Evolutionary conservation across 805 yeast genomes (phyloP).

Genomic region (Tetrapisispora phaffii): DNA sequence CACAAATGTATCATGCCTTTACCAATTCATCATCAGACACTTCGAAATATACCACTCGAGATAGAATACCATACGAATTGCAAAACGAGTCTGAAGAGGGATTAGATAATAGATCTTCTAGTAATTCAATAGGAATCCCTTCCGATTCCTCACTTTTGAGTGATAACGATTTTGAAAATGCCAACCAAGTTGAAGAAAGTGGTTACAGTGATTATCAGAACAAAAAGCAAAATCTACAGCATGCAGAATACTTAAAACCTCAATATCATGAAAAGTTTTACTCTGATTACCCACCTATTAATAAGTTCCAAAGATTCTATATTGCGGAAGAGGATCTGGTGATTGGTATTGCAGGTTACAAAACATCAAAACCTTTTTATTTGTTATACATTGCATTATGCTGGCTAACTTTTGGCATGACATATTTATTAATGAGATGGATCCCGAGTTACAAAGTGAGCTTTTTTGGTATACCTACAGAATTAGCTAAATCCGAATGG

Average conservation of each 20-base stretch:
- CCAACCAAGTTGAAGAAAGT: constrained; percentile 7
- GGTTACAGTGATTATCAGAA: constrained; percentile 7
- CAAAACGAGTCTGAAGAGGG: constrained; percentile 27
- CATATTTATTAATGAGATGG: constrained; percentile 75
- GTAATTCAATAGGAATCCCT: constrained; percentile 12
- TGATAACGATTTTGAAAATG: constrained; percentile 10
- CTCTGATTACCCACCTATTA: constrained; percentile 33
- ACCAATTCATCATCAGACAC: constrained; percentile 30
- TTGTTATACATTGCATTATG: constrained; percentile 46
- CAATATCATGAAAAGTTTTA: constrained; percentile 37
- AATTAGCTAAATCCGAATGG: constrained; percentile 83
- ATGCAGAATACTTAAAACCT: constrained; percentile 25
- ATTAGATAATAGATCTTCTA: constrained; percentile 25
- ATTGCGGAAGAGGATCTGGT: constrained; percentile 93
- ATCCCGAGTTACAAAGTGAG: constrained; percentile 64
- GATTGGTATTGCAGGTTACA: constrained; percentile 87
- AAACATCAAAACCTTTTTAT: constrained; percentile 39
- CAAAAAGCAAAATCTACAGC: constrained; percentile 16
- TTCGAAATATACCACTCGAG: constrained; percentile 30
- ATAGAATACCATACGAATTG: constrained; percentile 32
- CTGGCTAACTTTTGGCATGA: constrained; percentile 55
- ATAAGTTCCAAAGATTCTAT: constrained; percentile 69
- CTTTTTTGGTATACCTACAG: constrained; percentile 52
- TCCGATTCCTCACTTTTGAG: constrained; percentile 10
- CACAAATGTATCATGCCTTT: constrained; percentile 13